Conservation (phyloP, 768 basidiomycete species). For the Harrya chromipes region DNA sequence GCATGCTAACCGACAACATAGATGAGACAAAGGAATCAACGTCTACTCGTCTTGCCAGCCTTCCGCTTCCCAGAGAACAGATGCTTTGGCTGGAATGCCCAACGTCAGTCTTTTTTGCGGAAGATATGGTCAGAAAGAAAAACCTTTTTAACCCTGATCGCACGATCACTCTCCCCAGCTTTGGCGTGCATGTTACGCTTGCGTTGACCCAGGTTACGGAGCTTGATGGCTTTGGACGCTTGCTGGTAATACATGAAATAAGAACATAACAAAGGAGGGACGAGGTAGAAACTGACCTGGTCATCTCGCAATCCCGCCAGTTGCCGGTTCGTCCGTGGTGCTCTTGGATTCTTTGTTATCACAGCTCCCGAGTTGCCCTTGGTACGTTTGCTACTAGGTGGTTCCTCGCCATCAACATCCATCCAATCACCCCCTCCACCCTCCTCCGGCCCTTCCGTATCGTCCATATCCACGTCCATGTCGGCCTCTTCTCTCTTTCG, state of each 20-base stretch:
- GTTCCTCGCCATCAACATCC: conserved; percentile 51
- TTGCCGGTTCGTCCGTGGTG: conserved; percentile 69
- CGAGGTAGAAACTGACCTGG: conserved; percentile 38
- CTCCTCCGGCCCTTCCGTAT: conserved; percentile 32
- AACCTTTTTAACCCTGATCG: conserved; percentile 82
- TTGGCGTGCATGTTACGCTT: conserved; percentile 84
- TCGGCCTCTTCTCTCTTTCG: conserved; percentile 54
- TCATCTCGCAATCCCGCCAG: conserved; percentile 78
- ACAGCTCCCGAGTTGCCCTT: conserved; percentile 63
- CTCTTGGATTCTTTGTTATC: conserved; percentile 46
- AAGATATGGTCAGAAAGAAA: conserved; percentile 17
- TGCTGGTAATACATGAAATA: conserved; percentile 46
- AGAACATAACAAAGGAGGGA: neutral
- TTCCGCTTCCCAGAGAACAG: conserved; percentile 84
- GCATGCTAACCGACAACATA: conserved; percentile 5
- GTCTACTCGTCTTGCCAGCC: conserved; percentile 76
- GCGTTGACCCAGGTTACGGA: conserved; percentile 86
- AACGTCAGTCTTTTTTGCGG: neutral
- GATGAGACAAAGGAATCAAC: conserved; percentile 37
- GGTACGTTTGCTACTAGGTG: conserved; percentile 53
- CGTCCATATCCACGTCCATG: conserved; percentile 61
- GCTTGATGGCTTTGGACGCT: conserved; percentile 71
- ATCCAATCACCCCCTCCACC: conserved; percentile 48
- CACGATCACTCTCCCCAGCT: conserved; percentile 87
- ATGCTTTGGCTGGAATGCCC: conserved; percentile 68